Evolutionary conservation across 2,329 filamentous ascomycete species (phyloP), one percentile per base, ranked within the genome.

Genomic region (Colletotrichum sp.): DNA sequence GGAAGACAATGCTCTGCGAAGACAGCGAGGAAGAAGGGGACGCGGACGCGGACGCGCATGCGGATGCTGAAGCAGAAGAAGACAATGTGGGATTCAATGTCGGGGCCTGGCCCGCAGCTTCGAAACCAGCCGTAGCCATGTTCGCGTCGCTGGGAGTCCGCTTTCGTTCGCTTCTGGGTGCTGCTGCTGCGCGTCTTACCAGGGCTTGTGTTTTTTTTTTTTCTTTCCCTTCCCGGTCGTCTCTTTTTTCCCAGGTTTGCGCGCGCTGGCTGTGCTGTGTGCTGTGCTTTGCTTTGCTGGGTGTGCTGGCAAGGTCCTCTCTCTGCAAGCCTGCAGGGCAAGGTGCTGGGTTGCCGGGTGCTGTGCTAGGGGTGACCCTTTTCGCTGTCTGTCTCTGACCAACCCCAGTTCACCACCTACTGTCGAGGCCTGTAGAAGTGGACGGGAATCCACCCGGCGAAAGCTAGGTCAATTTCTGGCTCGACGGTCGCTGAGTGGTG

Each of bases 51-150:
- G 76, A 68, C 64, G 76, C 59, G 65, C 59, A 66, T 66, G 59
- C 59, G 21, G 59, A 68, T 43, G 48, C 67, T 30, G 72, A 68
- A 64, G 68, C 64, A 68, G 75, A 75, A 36, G 72, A 71, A n/a
- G 72, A 69, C 57, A 72, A 60, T 75, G 75, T 72, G 72, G 72
- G 64, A 71, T 72, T 65, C 67, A 65, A 30, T 55, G 72, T 75
- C 68, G 75, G 71, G 74, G 71, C 72, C 64, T 73, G 74, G 74
- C 74, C 74, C 74, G 74, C 74, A 76, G 34, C n/a, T 64, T 76
- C 74, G 70, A 76, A 76, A 76, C 74, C 65, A 59, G 75, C 72
- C 57, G 59, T 74, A 28, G 74, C 74, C 74, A 76, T 76, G 65
- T 61, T 76, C 70, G 70, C 74, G 70, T 75, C 57, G 66, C 39